phyloP scores from a whole-genome alignment of 1,139 yeast species.

The Kodamaea arcana region DNA sequence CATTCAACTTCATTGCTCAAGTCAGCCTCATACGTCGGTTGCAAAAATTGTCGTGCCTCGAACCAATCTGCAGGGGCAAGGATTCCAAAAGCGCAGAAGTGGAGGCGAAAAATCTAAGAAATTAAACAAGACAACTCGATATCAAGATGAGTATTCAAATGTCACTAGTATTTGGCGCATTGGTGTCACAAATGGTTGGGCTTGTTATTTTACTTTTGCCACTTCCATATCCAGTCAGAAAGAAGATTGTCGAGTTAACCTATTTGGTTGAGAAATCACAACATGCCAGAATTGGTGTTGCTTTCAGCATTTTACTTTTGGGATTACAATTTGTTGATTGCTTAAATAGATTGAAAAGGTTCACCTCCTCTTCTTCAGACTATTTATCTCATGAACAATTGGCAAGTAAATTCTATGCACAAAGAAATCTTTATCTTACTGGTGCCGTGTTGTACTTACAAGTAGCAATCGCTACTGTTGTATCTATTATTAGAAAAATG shows the following conservation, averaged over 20 bases:
- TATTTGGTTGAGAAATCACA: conserved; percentile 30
- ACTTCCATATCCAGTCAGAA: conserved; percentile 54
- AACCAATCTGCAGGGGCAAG: not conserved
- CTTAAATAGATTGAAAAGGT: conserved; percentile 41
- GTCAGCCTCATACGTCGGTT: too few relatives aligned
- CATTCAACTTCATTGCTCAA: too few relatives aligned
- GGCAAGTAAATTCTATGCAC: conserved; percentile 61
- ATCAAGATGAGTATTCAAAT: conserved; percentile 43
- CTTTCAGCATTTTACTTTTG: conserved; percentile 44
- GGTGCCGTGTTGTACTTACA: conserved; percentile 66
- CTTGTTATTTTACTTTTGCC: conserved; percentile 57
- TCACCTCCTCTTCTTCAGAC: conserved; percentile 13
- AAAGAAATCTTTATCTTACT: conserved; percentile 65
- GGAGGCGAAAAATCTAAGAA: not conserved
- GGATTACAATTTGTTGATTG: conserved; percentile 60
- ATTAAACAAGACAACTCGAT: not conserved
- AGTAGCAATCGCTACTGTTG: conserved; percentile 55
- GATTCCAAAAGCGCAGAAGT: not conserved
- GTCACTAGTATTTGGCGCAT: conserved; percentile 40
- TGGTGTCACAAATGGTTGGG: conserved; percentile 52
- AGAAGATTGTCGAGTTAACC: conserved; percentile 37
- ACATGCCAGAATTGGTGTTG: conserved; percentile 47
- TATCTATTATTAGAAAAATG: conserved; percentile 52
- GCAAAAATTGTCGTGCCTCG: conserved; percentile 1
- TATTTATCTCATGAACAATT: conserved; percentile 36